Percentiles rank a stretch among this genome's conserved stretches.
phyloP scores from a whole-genome alignment of 495 filamentous ascomycete genomes.

The Aspergillus cavernicola region DNA sequence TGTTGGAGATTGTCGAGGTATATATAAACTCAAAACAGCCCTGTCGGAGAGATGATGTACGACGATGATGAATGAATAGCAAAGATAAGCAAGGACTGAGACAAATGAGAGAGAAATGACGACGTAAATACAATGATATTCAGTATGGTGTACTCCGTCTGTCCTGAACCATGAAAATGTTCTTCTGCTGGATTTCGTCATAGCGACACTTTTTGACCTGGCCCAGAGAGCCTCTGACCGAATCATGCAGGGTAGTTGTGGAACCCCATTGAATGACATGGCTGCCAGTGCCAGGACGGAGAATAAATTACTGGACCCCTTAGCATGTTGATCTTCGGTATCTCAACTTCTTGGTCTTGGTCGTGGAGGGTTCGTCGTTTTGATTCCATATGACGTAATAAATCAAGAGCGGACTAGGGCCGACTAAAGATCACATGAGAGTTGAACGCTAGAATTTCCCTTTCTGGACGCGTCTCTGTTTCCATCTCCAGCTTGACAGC shows the following conservation, averaged over 20 bases:
- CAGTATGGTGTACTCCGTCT: neutral
- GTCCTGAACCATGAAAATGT: conserved; percentile 1
- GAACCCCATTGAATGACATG: neutral
- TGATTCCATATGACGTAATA: conserved; percentile 9
- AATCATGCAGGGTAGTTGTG: conserved; percentile 7
- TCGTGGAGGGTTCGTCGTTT: neutral
- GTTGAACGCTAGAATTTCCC: neutral
- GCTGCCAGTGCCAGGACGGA: neutral
- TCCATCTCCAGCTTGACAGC: neutral
- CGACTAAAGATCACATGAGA: conserved; percentile 2
- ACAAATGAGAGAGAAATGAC: conserved; percentile 7
- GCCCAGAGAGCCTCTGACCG: conserved; percentile 13
- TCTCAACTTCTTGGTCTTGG: neutral
- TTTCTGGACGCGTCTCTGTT: neutral
- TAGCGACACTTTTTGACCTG: conserved; percentile 15
- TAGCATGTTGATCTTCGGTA: neutral
- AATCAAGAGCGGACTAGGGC: neutral
- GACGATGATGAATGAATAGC: neutral
- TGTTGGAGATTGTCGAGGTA: neutral
- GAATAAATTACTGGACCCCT: neutral
- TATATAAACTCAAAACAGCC: conserved; percentile 1
- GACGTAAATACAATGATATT: neutral
- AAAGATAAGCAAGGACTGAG: neutral
- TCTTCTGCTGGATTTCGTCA: conserved; percentile 15
- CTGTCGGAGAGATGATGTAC: conserved; percentile 1